These are phyloP conservation scores for Xylariales sp. DNA, from an alignment of 2,329 filamentous ascomycete genomes.

Conservation along the genomic window DNA sequence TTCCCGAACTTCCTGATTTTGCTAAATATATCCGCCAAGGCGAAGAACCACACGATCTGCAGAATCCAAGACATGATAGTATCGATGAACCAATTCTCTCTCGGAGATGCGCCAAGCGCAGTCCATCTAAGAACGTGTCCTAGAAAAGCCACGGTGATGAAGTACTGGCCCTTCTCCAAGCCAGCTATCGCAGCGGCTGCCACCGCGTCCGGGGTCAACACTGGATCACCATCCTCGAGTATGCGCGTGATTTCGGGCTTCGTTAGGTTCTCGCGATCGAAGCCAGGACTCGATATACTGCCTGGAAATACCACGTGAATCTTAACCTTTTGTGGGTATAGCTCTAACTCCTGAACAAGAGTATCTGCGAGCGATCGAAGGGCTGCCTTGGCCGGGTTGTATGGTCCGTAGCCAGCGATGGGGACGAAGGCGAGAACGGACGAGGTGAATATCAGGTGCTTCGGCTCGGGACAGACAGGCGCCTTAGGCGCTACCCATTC, in stretches of 20 bases:
- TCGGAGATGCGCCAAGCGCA: constrained; percentile 47
- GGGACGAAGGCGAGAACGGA: constrained; percentile 72
- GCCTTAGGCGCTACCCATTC: constrained; percentile 62
- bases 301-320: constrained; percentile 81
- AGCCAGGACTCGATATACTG: constrained; percentile 73
- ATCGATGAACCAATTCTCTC: constrained; percentile 58
- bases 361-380: constrained; percentile 79
- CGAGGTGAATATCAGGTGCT: constrained; percentile 85
- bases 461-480: constrained; percentile 44
- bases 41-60: constrained; percentile 54
- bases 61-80: constrained; percentile 51
- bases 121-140: constrained; percentile 67
- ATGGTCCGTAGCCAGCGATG: constrained; percentile 76
- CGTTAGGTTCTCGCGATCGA: constrained; percentile 67
- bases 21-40: constrained; percentile 49
- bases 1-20: constrained; percentile 54
- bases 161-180: constrained; percentile 75
- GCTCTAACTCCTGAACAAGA: constrained; percentile 73
- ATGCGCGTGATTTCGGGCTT: constrained; percentile 78
- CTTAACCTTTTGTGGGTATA: constrained; percentile 80
- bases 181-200: constrained; percentile 65
- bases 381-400: constrained; percentile 80
- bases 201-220: constrained; percentile 73
- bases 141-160: constrained; percentile 71
- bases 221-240: constrained; percentile 77